phyloP scores from a whole-genome alignment of 225 moss, liverwort and hornwort species.

The Rhytidiadelphus loreus region DNA sequence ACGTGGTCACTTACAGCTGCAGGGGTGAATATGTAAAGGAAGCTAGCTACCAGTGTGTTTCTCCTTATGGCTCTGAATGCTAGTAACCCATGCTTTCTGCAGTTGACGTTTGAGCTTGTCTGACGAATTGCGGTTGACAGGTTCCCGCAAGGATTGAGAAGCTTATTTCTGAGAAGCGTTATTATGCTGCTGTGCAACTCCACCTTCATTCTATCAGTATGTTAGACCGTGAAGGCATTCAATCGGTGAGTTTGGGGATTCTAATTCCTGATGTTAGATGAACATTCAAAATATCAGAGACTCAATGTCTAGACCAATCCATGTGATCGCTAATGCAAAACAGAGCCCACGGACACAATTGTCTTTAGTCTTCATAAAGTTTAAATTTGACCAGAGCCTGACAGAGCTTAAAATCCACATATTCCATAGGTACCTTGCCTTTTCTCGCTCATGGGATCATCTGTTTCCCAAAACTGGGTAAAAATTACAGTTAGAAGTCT shows the following conservation, averaged over 20 bases:
- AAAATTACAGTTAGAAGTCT: constrained; percentile 18
- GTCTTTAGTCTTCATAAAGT: neutral
- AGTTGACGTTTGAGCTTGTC: neutral
- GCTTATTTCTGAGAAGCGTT: constrained; percentile 82
- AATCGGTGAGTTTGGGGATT: constrained; percentile 53
- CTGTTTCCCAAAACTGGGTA: constrained; percentile 59
- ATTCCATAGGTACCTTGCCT: constrained; percentile 32
- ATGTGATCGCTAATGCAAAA: neutral
- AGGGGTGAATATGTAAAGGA: neutral
- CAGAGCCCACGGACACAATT: neutral
- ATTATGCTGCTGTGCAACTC: constrained; percentile 98
- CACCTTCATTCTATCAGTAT: constrained; percentile 97
- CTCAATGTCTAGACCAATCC: neutral
- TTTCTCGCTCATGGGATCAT: constrained; percentile 65
- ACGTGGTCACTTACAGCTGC: neutral
- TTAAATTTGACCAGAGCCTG: neutral
- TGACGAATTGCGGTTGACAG: constrained; percentile 29
- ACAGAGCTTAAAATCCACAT: neutral
- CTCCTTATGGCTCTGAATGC: neutral
- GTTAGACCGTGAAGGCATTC: constrained; percentile 98
- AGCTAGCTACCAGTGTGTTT: neutral
- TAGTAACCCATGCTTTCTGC: neutral
- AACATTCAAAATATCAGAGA: neutral
- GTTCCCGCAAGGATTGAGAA: constrained; percentile 96
- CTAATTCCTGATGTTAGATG: neutral